Base-by-base conservation (phyloP, 2,329 filamentous ascomycete species). In the Paecilomyces formosus region DNA sequence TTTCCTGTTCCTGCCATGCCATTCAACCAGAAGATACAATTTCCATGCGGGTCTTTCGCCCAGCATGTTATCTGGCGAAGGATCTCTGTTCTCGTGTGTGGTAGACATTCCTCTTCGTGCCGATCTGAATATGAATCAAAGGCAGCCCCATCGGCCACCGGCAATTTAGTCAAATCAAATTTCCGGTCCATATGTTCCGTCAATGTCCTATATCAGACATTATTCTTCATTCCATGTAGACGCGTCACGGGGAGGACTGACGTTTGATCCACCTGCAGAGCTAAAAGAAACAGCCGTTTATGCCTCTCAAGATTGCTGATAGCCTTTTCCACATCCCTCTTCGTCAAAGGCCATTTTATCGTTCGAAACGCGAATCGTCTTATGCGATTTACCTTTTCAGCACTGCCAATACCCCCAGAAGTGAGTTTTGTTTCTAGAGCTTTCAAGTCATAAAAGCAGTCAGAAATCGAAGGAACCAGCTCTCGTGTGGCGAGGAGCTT, bases 21-120 rank as follows among this genome's bases (percentile, higher is more conserved):
- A n/a, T 66, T 64, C 7, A 78, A 64, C 74, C 70, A 78, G 55
- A 72, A 74, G 28, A 74, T 68, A 35, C 61, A 31, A 63, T 66
- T 60, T 49, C 60, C 55, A 22, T 59, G 28, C 24, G 59, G 45
- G 13, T 61, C 63, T 30, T 58, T 53, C 28, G 62, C 60, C 70
- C 68, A 73, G 18, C 63, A 61, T 21, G 21, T 52, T 28, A 73
- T 66, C 33, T 67, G 52, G 2, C 57, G 33, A 18, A 65, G 62
- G 7, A 69, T 54, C 21, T 67, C 62, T n/a, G 57, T 61, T 52
- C 67, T 61, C 28, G 68, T 69, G n/a, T 58, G 63, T 56, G 50
- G 63, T n/a, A 68, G 64, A 57, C 67, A 69, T 68, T 63, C 45
- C 9, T 24, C 39, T 56, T 63, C 53, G 31, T 63, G 33, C 24